Evolutionary conservation across 768 basidiomycete species (phyloP).

Genomic region (Lactarius hatsudake): DNA sequence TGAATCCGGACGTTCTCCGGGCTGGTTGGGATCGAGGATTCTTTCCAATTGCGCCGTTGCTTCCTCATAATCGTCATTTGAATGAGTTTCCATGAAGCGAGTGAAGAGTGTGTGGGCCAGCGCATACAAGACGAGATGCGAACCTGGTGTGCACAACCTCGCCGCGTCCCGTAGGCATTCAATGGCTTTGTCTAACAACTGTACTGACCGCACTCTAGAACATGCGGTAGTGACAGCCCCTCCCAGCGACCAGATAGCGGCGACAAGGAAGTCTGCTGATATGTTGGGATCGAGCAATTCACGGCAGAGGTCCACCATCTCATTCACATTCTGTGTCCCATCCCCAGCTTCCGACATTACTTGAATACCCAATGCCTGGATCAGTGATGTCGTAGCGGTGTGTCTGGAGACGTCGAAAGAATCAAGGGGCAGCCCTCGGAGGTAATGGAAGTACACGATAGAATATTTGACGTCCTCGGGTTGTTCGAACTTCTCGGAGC

Average conservation of each 20-base stretch:
- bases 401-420: neutral
- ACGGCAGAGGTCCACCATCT: neutral
- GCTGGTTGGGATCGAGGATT: neutral
- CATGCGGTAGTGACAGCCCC: rapidly evolving
- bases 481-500: neutral
- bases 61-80: neutral
- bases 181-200: neutral
- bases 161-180: neutral
- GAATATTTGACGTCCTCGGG: neutral
- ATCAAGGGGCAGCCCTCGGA: neutral
- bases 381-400: neutral
- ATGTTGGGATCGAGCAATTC: neutral
- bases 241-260: neutral
- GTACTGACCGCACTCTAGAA: neutral
- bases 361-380: neutral
- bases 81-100: neutral
- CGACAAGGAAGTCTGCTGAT: neutral
- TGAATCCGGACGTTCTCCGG: neutral
- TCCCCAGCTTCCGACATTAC: neutral
- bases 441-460: neutral
- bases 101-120: neutral
- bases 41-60: neutral
- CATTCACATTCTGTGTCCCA: neutral
- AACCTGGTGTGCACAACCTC: neutral
- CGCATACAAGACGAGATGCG: neutral